Conservation (phyloP, 768 basidiomycete species). For the Leccinum obscurum region DNA sequence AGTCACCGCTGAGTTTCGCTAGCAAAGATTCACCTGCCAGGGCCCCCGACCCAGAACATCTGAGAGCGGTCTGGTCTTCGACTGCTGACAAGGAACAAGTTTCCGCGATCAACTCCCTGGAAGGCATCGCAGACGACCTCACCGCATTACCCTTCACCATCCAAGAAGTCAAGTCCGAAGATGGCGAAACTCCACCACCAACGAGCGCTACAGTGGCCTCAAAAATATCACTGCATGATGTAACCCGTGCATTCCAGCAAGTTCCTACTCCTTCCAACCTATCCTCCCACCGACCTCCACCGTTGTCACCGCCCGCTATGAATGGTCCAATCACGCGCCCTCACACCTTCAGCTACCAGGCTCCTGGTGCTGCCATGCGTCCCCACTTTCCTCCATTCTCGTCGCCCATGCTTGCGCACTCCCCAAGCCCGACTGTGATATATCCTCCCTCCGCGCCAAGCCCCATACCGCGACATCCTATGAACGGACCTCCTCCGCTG, state of each 20-base stretch:
- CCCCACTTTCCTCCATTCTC: constrained; percentile 59
- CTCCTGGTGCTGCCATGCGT: constrained; percentile 49
- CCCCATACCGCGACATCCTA: constrained; percentile 62
- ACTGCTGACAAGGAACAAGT: constrained; percentile 67
- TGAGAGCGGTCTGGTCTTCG: constrained; percentile 85
- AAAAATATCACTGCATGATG: constrained; percentile 79
- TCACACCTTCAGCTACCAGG: constrained; percentile 33
- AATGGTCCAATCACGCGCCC: constrained; percentile 33
- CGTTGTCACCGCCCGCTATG: constrained; percentile 51
- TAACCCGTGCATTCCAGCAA: constrained; percentile 84
- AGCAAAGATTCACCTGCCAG: constrained; percentile 70
- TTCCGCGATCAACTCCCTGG: constrained; percentile 74
- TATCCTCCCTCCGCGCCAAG: constrained; percentile 64
- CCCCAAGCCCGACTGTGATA: constrained; percentile 66
- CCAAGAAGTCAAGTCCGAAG: constrained; percentile 86
- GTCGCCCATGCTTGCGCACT: constrained; percentile 72
- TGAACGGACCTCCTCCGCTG: constrained; percentile 61
- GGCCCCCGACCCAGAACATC: constrained; percentile 77
- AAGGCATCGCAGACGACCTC: constrained; percentile 82
- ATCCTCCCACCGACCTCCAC: constrained; percentile 44
- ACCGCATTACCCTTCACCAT: constrained; percentile 76
- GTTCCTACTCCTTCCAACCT: constrained; percentile 64
- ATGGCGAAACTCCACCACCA: constrained; percentile 78
- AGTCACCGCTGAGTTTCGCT: constrained; percentile 49
- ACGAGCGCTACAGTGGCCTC: constrained; percentile 55